Base-by-base conservation (phyloP, 1,139 yeast species). In the Taphrina confusa region DNA sequence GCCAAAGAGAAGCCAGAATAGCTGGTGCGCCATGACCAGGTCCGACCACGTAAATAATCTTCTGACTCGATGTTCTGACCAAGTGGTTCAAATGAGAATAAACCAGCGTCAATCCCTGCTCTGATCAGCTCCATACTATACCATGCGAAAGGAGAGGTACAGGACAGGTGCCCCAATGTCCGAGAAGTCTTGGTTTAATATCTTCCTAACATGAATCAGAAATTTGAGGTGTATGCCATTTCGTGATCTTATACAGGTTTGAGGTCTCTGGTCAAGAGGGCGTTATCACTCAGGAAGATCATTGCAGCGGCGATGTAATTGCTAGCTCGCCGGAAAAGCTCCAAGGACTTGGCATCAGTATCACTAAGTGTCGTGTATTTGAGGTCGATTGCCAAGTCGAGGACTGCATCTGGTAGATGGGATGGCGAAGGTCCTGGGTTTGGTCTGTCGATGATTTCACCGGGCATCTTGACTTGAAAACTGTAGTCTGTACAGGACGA, bases 11-110 rank as follows among this genome's bases (percentile, higher is more conserved):
- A 20, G 65, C 66, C 49, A 65, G 64, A 46, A 65, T 58, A 30
- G 66, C 67, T n/a, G 66, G 67, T 2, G 67, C 66, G 27, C 67
- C 66, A 49, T 64, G 66, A 42, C 67, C 67, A 36, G 67, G 67
- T 5, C 67, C 67, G 23, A 60, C 63, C 55, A 65, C 66, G 44
- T 52, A 63, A 60, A 65, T 56, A 59, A 62, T 57, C 39, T 65
- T 46, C 44, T 64, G 58, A 23, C 63, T 59, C 27, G 61, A 45
- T 56, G 63, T 64, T 46, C 52, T 57, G 47, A 63, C 62, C 16
- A 63, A 60, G 18, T 63, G 62, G 40, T 65, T 65, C 49, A 59
- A 46, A 50, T 64, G 66, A 14, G 66, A 37, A 56, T 65, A 65
- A 50, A 61, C 60, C 45, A 65, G 62, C n/a, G 62, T 63, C 39